A percentile compares a stretch with the other conserved stretches of the same genome.
Conservation (phyloP, 2,329 filamentous ascomycete species). For the Aspergillus intermedius region DNA sequence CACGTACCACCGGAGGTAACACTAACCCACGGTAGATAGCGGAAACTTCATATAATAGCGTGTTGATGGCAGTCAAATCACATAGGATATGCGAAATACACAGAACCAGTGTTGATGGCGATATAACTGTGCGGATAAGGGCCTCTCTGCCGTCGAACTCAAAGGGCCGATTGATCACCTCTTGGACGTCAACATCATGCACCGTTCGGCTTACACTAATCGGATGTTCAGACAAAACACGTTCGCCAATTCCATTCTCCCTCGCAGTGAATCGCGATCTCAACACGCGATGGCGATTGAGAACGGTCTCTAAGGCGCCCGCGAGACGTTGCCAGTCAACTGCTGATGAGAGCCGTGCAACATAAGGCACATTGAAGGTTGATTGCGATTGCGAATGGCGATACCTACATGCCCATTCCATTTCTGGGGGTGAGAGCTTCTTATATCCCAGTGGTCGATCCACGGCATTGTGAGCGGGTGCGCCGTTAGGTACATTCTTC, state of each 20-base stretch:
- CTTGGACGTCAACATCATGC: neutral
- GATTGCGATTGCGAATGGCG: neutral
- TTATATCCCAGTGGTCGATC: neutral
- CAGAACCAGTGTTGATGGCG: slow-evolving; percentile 15
- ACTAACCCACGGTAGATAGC: slow-evolving; percentile 11
- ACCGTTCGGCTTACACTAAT: neutral
- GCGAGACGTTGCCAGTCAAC: slow-evolving; percentile 2
- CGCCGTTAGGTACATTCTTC: neutral
- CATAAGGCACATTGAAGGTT: slow-evolving; percentile 3
- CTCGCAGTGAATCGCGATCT: neutral
- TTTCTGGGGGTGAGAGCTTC: neutral
- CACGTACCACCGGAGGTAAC: neutral
- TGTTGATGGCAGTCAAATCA: slow-evolving; percentile 25
- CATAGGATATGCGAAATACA: slow-evolving; percentile 27
- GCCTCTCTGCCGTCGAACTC: slow-evolving; percentile 11
- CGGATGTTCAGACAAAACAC: neutral
- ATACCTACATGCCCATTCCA: slow-evolving; percentile 1
- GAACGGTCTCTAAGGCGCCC: neutral
- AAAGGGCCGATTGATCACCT: slow-evolving; percentile 17
- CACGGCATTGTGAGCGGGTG: neutral
- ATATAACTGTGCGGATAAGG: slow-evolving; percentile 22
- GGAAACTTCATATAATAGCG: slow-evolving; percentile 21
- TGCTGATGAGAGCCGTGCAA: neutral
- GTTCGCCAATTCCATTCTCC: neutral
- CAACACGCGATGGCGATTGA: slow-evolving; percentile 1